These are phyloP conservation scores for Calocybe gangraenosa DNA, from an alignment of 768 basidiomycete species.

Conservation along the genomic window DNA sequence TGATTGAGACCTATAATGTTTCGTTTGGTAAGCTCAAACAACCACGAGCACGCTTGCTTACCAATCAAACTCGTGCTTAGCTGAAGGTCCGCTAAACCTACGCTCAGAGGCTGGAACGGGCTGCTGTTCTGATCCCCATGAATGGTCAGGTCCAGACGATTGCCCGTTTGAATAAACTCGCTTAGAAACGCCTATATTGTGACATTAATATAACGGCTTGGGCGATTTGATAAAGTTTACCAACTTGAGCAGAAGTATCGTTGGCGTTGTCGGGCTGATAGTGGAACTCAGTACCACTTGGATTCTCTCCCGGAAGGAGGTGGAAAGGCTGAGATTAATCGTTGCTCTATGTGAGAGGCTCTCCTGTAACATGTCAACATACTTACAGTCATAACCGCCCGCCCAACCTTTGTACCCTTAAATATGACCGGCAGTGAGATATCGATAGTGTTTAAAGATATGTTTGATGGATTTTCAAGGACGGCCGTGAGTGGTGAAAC, in stretches of 20 bases:
- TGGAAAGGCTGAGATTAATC: constrained; percentile 40
- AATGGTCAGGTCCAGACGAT: constrained; percentile 47
- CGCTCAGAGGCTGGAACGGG: constrained; percentile 56
- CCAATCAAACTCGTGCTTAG: constrained; percentile 48
- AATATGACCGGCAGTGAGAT: constrained; percentile 58
- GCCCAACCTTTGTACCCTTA: constrained; percentile 52
- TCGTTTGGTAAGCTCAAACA: neutral
- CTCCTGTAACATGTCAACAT: neutral
- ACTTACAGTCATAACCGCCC: constrained; percentile 54
- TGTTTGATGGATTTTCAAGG: constrained; percentile 64
- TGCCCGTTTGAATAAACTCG: constrained; percentile 51
- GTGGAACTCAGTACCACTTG: constrained; percentile 55
- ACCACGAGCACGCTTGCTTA: constrained; percentile 13
- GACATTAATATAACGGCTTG: neutral
- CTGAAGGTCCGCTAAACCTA: constrained; percentile 50
- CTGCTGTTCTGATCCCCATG: constrained; percentile 57
- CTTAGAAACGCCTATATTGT: constrained; percentile 47
- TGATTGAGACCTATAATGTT: constrained; percentile 39
- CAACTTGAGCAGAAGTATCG: constrained; percentile 56
- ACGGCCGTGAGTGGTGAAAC: constrained; percentile 52
- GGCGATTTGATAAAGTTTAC: neutral
- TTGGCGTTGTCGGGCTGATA: constrained; percentile 64
- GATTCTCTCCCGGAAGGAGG: constrained; percentile 55
- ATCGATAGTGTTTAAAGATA: constrained; percentile 55
- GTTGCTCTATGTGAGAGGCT: neutral